These are phyloP conservation scores for Phytophthora ohioensis DNA, from an alignment of 352 stramenopile species.

Conservation along the genomic window DNA sequence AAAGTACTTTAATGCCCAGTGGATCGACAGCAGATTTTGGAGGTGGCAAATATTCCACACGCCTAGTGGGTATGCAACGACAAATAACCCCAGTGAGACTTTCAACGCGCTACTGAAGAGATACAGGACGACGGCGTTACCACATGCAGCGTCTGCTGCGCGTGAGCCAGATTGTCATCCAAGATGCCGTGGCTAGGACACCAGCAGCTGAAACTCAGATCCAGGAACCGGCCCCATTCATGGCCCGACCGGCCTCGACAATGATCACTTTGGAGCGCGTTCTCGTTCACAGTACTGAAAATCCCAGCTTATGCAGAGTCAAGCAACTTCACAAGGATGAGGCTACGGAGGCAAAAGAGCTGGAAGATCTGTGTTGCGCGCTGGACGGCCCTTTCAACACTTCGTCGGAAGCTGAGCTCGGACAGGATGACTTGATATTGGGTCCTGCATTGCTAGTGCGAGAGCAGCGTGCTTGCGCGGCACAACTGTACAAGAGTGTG, in stretches of 20 bases:
- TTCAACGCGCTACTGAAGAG: slow-evolving; percentile 23
- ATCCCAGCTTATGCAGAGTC: background rate
- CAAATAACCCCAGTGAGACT: slow-evolving; percentile 17
- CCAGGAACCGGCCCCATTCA: background rate
- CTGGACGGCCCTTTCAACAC: background rate
- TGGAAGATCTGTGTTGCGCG: background rate
- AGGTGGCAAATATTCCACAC: slow-evolving; percentile 23
- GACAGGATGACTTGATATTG: background rate
- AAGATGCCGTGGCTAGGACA: background rate
- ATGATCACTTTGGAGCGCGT: background rate
- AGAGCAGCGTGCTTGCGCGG: slow-evolving; percentile 4
- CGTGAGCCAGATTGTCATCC: background rate
- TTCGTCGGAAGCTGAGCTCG: background rate
- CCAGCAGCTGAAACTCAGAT: background rate
- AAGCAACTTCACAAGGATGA: background rate
- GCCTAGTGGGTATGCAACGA: slow-evolving; percentile 5
- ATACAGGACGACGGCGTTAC: slow-evolving; percentile 13
- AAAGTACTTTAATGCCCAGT: slow-evolving; percentile 1
- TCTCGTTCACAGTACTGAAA: background rate
- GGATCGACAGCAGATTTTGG: slow-evolving; percentile 20
- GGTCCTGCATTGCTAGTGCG: background rate
- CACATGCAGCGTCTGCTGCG: slow-evolving; percentile 19
- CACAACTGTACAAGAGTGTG: slow-evolving; percentile 12
- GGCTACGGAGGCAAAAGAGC: background rate
- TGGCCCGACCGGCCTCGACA: background rate